phyloP scores from a whole-genome alignment of 768 basidiomycete genomes.

The Serendipita vermifera region DNA sequence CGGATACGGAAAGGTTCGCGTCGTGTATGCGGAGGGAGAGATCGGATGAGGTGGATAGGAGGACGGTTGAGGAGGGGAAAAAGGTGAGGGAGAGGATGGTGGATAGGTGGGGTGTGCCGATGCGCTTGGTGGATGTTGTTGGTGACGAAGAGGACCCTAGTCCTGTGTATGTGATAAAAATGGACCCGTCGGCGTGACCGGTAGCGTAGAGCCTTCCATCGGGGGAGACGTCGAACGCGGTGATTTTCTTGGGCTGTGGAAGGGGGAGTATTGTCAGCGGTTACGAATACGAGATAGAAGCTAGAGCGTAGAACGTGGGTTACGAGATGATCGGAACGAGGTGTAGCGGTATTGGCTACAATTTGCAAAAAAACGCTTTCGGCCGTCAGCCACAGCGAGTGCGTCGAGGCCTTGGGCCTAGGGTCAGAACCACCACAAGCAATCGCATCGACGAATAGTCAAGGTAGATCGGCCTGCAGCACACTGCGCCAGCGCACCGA shows the following conservation, averaged over 20 bases:
- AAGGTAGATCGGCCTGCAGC: background rate
- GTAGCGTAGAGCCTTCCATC: conserved; percentile 46
- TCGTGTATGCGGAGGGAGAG: conserved; percentile 55
- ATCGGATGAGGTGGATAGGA: conserved; percentile 57
- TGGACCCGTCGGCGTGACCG: conserved; percentile 47
- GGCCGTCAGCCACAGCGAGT: background rate
- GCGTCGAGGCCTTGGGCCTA: background rate
- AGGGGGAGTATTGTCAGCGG: background rate
- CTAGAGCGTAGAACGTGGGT: background rate
- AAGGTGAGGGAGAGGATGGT: conserved; percentile 44
- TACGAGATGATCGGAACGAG: background rate
- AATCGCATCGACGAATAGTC: background rate
- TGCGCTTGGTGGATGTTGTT: conserved; percentile 16
- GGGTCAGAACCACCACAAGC: background rate
- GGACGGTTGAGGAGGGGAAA: conserved; percentile 59
- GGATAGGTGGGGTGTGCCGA: conserved; percentile 36
- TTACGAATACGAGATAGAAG: background rate
- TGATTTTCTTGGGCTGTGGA: conserved; percentile 40
- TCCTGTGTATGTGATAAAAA: conserved; percentile 35
- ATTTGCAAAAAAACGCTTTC: background rate
- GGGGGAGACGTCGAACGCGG: conserved; percentile 49
- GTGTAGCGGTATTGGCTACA: conserved; percentile 19
- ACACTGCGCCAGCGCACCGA: conserved; percentile 8
- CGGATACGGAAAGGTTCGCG: conserved; percentile 31
- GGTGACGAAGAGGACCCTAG: conserved; percentile 8